Evolutionary conservation across 2,329 filamentous ascomycete genomes (phyloP).

Genomic region (Colletotrichum sp.): DNA sequence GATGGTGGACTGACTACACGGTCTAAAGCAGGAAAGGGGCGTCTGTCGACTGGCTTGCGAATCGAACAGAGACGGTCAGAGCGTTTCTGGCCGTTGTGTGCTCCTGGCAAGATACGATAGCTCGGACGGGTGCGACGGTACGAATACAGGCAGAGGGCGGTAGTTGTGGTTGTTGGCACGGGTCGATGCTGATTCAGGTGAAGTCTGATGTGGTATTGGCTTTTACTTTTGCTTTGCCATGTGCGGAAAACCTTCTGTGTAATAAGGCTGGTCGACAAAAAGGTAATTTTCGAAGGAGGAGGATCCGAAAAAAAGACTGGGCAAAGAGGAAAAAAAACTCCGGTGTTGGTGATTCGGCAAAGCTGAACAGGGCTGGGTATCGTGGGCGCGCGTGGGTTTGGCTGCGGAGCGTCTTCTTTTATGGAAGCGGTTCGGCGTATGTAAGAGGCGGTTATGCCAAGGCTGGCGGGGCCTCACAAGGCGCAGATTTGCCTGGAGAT

Average conservation of each 20-base stretch:
- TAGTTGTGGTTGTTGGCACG: background rate
- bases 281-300: background rate
- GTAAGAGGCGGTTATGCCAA: constrained; percentile 16
- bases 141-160: background rate
- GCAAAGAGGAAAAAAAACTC: background rate
- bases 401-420: background rate
- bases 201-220: background rate
- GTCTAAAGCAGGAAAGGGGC: background rate
- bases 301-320: background rate
- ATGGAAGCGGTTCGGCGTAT: background rate
- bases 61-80: background rate
- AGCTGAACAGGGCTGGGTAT: background rate
- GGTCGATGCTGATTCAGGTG: background rate
- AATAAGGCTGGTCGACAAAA: background rate
- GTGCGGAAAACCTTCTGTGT: background rate
- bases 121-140: background rate
- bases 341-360: background rate
- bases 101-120: background rate
- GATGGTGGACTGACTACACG: constrained; percentile 10
- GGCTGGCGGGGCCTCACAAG: constrained; percentile 14
- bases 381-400: background rate
- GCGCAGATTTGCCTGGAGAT: constrained; percentile 4
- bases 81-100: background rate
- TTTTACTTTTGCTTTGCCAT: background rate
- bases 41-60: constrained; percentile 2